Conservation (phyloP, 2,329 filamentous ascomycete species). For the Stromatinia cepivora region DNA sequence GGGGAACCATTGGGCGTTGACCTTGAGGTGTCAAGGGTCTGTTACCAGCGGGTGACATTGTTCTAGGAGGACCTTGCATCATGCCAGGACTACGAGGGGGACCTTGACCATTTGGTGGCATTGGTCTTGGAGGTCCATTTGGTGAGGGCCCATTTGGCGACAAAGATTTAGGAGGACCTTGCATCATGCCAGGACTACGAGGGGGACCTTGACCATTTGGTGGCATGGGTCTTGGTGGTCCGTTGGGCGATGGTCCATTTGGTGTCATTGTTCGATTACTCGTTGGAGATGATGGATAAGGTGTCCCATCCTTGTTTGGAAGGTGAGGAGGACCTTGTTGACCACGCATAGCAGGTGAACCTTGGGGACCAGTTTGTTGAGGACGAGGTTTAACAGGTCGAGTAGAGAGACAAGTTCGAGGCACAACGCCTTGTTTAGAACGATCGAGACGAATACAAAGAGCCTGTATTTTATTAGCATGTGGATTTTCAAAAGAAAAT, state of each 20-base stretch:
- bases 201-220: conserved; percentile 29
- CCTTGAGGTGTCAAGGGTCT: conserved; percentile 24
- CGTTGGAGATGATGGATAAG: conserved; percentile 17
- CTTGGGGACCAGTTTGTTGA: conserved; percentile 38
- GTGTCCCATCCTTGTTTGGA: conserved; percentile 1
- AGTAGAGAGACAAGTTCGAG: conserved; percentile 88
- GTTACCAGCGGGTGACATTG: conserved; percentile 24
- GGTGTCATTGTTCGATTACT: conserved; percentile 29
- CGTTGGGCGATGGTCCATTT: conserved; percentile 30
- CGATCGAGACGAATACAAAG: conserved; percentile 90
- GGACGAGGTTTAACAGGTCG: conserved; percentile 67
- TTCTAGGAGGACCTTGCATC: conserved; percentile 27
- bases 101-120: conserved; percentile 27
- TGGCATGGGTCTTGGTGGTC: conserved; percentile 28
- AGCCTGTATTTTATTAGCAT: conserved; percentile 57
- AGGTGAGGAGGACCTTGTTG: conserved; percentile 28
- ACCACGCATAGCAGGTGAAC: conserved; percentile 32
- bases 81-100: conserved; percentile 21
- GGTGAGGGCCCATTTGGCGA: conserved; percentile 30
- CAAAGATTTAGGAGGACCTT: conserved; percentile 27
- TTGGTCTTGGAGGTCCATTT: conserved; percentile 29
- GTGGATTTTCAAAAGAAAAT: neutral
- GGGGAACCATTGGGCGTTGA: conserved; percentile 14
- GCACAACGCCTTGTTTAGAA: conserved; percentile 88
- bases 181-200: conserved; percentile 19